Conservation (phyloP, 257 asterid species). For the Fraxinus anomala region DNA sequence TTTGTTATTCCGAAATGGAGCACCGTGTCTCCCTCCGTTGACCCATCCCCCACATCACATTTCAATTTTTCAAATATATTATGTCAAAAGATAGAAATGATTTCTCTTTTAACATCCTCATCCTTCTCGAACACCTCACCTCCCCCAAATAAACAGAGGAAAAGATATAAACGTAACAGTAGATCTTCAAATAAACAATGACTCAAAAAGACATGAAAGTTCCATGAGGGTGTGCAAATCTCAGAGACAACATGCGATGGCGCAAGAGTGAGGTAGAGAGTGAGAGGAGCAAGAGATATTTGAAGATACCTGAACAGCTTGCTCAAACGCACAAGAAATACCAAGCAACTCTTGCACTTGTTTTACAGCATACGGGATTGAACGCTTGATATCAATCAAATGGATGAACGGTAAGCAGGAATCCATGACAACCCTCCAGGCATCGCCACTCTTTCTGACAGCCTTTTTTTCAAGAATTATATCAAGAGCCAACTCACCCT, state of each 20-base stretch:
- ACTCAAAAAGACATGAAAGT: not conserved
- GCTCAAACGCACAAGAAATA: slow-evolving; percentile 97
- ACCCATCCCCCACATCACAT: not conserved
- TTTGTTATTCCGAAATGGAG: not conserved
- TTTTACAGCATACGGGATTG: slow-evolving; percentile 81
- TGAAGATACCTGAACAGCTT: slow-evolving; percentile 85
- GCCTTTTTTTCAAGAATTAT: slow-evolving; percentile 76
- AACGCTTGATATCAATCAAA: slow-evolving; percentile 73
- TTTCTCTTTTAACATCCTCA: not conserved
- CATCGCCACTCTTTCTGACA: slow-evolving; percentile 79
- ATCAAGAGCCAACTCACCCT: slow-evolving; percentile 86
- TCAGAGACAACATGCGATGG: not conserved
- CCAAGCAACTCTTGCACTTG: slow-evolving; percentile 95
- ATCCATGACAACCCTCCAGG: slow-evolving; percentile 92
- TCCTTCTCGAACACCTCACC: not conserved
- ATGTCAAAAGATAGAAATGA: not conserved
- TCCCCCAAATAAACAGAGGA: not conserved
- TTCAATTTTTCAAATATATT: not conserved
- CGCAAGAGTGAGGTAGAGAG: not conserved
- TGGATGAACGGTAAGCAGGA: slow-evolving; percentile 81
- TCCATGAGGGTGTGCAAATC: not conserved
- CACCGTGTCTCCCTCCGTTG: not conserved
- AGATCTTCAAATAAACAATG: not conserved
- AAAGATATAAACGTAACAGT: not conserved
- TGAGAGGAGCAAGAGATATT: not conserved